Evolutionary conservation across 169 alveolate genomes (phyloP).

Genomic region (Cryptosporidium baileyi): DNA sequence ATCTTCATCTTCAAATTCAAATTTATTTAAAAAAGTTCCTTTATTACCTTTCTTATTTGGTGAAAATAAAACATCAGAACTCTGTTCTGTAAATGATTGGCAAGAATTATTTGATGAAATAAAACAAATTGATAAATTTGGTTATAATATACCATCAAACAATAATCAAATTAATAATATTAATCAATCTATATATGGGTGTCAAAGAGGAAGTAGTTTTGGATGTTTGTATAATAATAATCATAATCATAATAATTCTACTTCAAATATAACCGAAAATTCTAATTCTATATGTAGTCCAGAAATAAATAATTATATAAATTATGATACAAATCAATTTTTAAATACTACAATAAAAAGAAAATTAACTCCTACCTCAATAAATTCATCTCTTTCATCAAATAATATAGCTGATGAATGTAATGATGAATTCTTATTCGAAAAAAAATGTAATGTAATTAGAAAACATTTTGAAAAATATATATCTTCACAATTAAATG

Average conservation of each 20-base stretch:
- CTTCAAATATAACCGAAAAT: slow-evolving; percentile 5
- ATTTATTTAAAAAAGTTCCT: not conserved
- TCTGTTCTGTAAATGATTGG: not conserved
- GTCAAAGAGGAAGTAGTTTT: slow-evolving; percentile 29
- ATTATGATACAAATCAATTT: not conserved
- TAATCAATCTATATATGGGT: not conserved
- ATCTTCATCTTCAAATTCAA: not conserved
- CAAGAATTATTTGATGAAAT: slow-evolving; percentile 32
- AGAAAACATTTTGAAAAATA: slow-evolving; percentile 44
- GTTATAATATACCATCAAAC: not conserved
- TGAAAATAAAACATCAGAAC: not conserved
- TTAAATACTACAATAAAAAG: not conserved
- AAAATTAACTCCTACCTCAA: slow-evolving; percentile 56
- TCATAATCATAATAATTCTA: slow-evolving; percentile 5
- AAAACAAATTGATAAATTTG: slow-evolving; percentile 20
- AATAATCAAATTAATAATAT: not conserved
- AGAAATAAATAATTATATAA: not conserved
- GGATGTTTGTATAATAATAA: no score
- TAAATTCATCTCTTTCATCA: slow-evolving; percentile 61
- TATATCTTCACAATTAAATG: slow-evolving; percentile 5
- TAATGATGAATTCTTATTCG: slow-evolving; percentile 25
- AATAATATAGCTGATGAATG: slow-evolving; percentile 20
- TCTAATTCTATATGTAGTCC: not conserved
- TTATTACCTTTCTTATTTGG: slow-evolving; percentile 26
- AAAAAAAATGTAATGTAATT: slow-evolving; percentile 35